A percentile compares a stretch with the other conserved stretches of the same genome.
These are phyloP conservation scores for Steccherinum ochraceum DNA, from an alignment of 768 basidiomycete species.

Conservation along the genomic window DNA sequence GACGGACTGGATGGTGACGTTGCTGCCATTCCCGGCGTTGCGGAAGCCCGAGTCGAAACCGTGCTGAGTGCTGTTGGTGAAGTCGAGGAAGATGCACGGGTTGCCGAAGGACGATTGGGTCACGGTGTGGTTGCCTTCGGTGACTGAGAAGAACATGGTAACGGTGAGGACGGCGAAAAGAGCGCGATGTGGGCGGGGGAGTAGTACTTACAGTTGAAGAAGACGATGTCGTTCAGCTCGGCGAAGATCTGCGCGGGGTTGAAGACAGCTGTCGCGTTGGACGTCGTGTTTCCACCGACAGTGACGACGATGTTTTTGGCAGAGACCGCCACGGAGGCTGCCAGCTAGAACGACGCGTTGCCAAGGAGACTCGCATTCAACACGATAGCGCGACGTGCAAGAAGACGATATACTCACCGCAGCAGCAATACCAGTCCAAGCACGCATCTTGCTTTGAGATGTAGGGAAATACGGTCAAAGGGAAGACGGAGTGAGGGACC, in stretches of 20 bases:
- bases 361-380: neutral
- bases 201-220: constrained; percentile 46
- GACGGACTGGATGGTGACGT: constrained; percentile 37
- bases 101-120: constrained; percentile 49
- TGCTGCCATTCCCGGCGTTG: constrained; percentile 38
- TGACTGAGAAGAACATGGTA: constrained; percentile 31
- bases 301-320: constrained; percentile 41
- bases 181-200: neutral
- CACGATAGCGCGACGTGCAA: neutral
- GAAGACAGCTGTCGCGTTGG: constrained; percentile 40
- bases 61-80: constrained; percentile 42
- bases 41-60: constrained; percentile 54
- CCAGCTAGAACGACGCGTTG: neutral
- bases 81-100: constrained; percentile 49
- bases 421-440: constrained; percentile 11
- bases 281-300: constrained; percentile 37
- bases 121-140: constrained; percentile 45
- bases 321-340: constrained; percentile 11
- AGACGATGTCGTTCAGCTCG: constrained; percentile 38
- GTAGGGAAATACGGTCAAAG: no score
- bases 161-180: neutral
- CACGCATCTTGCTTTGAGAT: constrained; percentile 15
- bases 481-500: constrained; percentile 8
- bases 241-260: constrained; percentile 38
- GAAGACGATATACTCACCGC: constrained; percentile 14